A percentile compares a stretch with the other conserved stretches of the same genome.
Conservation (phyloP, 257 asterid genomes). For the Prunella vulgaris region DNA sequence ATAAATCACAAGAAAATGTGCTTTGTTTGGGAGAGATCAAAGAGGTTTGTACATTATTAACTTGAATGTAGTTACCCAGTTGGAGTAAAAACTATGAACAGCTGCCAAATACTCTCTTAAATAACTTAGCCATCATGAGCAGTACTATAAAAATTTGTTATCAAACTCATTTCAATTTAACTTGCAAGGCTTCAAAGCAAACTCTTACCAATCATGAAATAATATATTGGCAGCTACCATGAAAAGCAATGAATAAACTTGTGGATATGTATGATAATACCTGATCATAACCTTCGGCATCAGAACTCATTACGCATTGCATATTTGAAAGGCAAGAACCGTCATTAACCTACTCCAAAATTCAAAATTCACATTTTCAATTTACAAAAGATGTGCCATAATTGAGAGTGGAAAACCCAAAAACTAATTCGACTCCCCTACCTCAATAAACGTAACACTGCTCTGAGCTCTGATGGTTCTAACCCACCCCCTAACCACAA, state of each 20-base stretch:
- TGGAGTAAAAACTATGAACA: background rate
- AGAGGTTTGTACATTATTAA: too few species aligned
- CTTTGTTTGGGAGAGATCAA: background rate
- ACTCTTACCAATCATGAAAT: background rate
- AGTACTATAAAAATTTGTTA: background rate
- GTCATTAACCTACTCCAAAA: conserved; percentile 67
- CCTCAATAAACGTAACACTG: conserved; percentile 83
- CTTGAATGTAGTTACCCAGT: background rate
- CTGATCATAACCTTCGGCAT: conserved; percentile 90
- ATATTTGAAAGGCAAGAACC: conserved; percentile 94
- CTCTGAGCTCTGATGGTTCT: conserved; percentile 87
- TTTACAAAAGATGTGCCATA: conserved; percentile 7
- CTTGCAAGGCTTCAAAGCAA: background rate
- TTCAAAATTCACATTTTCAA: conserved; percentile 6
- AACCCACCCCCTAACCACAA: conserved; percentile 90
- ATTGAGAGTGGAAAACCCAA: background rate
- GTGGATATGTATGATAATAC: conserved; percentile 28
- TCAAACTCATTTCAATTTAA: background rate
- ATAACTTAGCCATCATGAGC: background rate
- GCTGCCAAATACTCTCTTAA: background rate
- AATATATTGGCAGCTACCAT: background rate
- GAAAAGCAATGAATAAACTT: conserved; percentile 10
- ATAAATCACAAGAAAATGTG: background rate
- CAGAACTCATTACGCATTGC: conserved; percentile 91
- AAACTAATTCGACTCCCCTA: conserved; percentile 13